Base-by-base conservation (phyloP, 257 asterid species). In the Phtheirospermum japonicum region DNA sequence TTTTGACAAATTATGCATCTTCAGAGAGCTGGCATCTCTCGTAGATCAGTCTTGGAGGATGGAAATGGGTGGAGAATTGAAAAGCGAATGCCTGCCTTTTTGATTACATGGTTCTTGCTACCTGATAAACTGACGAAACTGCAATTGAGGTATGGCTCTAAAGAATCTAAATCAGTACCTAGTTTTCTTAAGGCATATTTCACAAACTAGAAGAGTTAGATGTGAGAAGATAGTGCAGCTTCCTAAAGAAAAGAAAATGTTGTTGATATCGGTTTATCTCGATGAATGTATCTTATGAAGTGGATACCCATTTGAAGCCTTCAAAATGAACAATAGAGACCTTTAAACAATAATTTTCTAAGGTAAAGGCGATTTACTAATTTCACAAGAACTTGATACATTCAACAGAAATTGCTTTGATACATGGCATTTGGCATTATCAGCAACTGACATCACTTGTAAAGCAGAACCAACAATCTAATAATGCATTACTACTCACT, bases 11-110 rank as follows among this genome's bases (percentile, higher is more conserved):
- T 53, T 67, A 19, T 73, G 60, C 55, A 56, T 70, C 60, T 70
- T 30, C 72, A 92, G 97, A 52, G 97, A 92, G 85, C 72, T 89
- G 82, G 79, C 97, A 64, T 59, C 96, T 48, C 82, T 85, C 19
- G 96, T 85, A 19, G 99, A 89, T 75, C 83, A 73, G 46, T 89
- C 96, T 13, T 92, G 97, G 97, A 87, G 92, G 81, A 89, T 92
- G 99, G 96, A 89, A 67, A 85, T 83, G 89, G 95, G 90, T 67
- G 97, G 97, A 67, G 67, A 65, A 71, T 79, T 89, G 75, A 83
- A 63, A 73, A 74, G 81, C 28, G 86, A 84, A 69, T 52, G 8
- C 46, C 73, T 83, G 63, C 73, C 80, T 30, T 63, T 77, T 71
- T 80, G 77, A 57, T 61, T 48, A 7, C 48, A 33, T 66, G 34